Evolutionary conservation across 176 grass and related monocot species (phyloP), one percentile per base, ranked within the genome.

Genomic region (Triticum aestivum): DNA sequence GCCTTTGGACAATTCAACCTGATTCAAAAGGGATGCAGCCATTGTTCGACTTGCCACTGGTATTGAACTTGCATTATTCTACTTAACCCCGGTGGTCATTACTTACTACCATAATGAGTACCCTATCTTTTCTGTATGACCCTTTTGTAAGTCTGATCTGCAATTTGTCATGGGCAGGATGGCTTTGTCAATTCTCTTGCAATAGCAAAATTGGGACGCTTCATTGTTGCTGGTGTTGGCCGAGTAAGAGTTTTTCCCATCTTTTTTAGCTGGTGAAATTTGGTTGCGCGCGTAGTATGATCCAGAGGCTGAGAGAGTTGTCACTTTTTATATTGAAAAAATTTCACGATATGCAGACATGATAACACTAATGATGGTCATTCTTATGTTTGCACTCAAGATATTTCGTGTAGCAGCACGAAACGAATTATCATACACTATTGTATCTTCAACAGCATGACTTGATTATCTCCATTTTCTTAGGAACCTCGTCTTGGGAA

Each of bases 181-280:
- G 93, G 93, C 78, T 94, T 94, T 78, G 58, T 94, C 7, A 94
- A 94, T 86, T 87, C 90, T 30, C 93, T 94, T 80, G 85, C 68
- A 27, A 90, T 94, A 84, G 90, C 93, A 70, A 94, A 90, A 85
- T 92, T 87, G 0, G 93, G 84, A 24, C 90, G 90, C 24, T 92
- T 94, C 78, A 79, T 94, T 75, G 84, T 92, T 81, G 90, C 90
- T 74, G 93, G 90, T 21, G 85, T 94, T 86, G 93, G 90, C 38
- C 85, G 89, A 88, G 93, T 94, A 69, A 85, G 87, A 42, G 64
- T 12, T 30, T 52, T 64, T 14, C 15, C 27, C 23, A 13, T 70
- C 64, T 42, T 89, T 77, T 42, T 82, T 42, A 14, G 56, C 13
- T 58, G 1, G 11, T 37, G 26, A 51, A 13, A 65, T 79, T 75